Evolutionary conservation across 1,284 basidiomycete species (phyloP), one percentile per base, ranked within the genome.

Genomic region (Porogramme epimiltina): DNA sequence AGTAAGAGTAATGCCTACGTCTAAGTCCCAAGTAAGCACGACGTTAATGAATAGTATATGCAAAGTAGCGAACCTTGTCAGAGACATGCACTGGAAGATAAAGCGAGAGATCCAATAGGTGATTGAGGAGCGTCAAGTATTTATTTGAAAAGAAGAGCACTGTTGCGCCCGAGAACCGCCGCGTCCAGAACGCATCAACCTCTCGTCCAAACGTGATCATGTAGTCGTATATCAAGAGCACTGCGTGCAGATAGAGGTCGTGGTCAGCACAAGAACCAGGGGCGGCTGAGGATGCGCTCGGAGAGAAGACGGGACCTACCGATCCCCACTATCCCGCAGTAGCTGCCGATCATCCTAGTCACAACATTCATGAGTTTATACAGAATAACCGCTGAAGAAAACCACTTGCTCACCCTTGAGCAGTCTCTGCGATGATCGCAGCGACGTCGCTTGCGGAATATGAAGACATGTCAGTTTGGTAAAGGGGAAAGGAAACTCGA

Each of bases 161-260:
- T 11, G 49, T 39, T 18, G 49, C 36, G 3, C 49, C 49, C 3
- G 37, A 31, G 34, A 50, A 13, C 2, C 16, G 19, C 5, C 22
- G n/a, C 25, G 36, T 45, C 49, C 25, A 44, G 42, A 45, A 50
- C 3, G 31, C 15, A 2, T 50, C 37, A 9, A 50, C 42, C 16
- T 44, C 49, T 24, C 26, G 10, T 15, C 42, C 49, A 24, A 39
- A 33, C 26, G 42, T 45, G 11, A 50, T 45, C 9, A 23, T 39
- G 36, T 31, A 44, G 24, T 44, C 49, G 15, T 45, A 50, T 16
- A 50, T 20, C 6, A 50, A n/a, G 19, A 50, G 26, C 4, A 45
- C 49, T 50, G n/a, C 10, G 28, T 4, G 20, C 23, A 11, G 20
- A 38, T 10, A 8, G 6, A 31, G 23, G 34, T 13, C 13, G 25